Percentiles rank a stretch among this genome's conserved stretches.
Evolutionary conservation across 73 alveolate genomes (phyloP).

Genomic region (Halteria grandinella): DNA sequence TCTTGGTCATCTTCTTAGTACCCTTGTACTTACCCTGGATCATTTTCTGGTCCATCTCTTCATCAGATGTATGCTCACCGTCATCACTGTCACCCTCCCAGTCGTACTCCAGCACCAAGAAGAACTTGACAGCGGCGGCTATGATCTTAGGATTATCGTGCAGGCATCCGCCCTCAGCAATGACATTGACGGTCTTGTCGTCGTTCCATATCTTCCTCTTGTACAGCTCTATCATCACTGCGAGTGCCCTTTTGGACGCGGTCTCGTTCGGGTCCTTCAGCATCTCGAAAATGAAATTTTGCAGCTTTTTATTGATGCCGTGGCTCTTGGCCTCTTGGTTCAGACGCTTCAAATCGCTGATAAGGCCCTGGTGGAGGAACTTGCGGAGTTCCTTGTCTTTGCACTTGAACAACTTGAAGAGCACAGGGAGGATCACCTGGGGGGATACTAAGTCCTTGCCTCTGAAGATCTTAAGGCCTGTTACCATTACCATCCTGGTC

Average conservation of each 20-base stretch:
- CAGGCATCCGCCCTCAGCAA: conserved; percentile 83
- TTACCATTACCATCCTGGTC: conserved; percentile 79
- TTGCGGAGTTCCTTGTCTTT: conserved; percentile 90
- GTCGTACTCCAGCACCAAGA: conserved; percentile 81
- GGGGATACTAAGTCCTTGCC: conserved; percentile 82
- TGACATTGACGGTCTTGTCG: conserved; percentile 88
- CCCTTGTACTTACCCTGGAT: conserved; percentile 53
- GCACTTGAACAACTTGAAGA: conserved; percentile 89
- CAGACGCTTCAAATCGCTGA: conserved; percentile 82
- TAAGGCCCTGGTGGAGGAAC: conserved; percentile 75
- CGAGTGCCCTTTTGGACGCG: conserved; percentile 89
- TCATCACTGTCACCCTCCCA: conserved; percentile 81
- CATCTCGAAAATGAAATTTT: conserved; percentile 88
- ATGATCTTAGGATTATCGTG: conserved; percentile 86
- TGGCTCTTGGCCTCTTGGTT: conserved; percentile 79
- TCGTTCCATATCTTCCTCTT: conserved; percentile 94
- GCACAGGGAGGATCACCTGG: conserved; percentile 84
- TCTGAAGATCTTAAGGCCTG: conserved; percentile 73
- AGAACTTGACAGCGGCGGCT: conserved; percentile 87
- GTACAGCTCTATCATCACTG: conserved; percentile 84
- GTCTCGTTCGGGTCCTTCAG: conserved; percentile 87
- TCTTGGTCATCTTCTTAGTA: conserved; percentile 77
- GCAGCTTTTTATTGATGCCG: conserved; percentile 77
- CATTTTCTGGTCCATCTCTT: too few species aligned
- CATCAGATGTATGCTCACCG: conserved; percentile 46